phyloP scores from a whole-genome alignment of 768 basidiomycete genomes.

The Naganishia kalamii region DNA sequence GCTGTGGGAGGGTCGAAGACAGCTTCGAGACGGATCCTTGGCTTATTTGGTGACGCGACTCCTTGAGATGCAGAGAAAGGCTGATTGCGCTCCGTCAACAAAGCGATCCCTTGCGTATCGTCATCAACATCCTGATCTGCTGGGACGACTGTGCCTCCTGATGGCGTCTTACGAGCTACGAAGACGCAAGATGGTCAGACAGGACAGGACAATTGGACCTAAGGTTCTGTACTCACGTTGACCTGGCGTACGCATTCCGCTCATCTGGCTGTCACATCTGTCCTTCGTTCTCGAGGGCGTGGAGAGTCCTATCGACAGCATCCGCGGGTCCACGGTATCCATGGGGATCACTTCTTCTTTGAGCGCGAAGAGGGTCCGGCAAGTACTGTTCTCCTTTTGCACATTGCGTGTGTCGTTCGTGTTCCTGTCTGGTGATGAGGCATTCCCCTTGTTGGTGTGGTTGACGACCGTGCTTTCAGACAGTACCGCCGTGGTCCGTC shows the following conservation, averaged over 20 bases:
- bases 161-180: not conserved
- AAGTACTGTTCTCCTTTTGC: not conserved
- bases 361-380: not conserved
- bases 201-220: not conserved
- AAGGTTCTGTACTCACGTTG: not conserved
- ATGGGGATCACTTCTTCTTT: not conserved
- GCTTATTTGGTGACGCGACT: not conserved
- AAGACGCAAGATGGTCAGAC: not conserved
- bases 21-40: not conserved
- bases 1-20: not conserved
- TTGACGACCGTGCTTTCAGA: not conserved
- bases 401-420: not conserved
- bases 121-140: not conserved
- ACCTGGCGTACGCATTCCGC: not conserved
- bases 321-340: not conserved
- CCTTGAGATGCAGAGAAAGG: not conserved
- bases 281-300: not conserved
- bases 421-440: not conserved
- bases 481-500: not conserved
- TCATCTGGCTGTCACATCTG: not conserved
- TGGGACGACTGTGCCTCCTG: conserved; percentile 4
- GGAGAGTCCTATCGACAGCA: not conserved
- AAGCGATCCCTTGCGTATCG: not conserved
- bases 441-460: not conserved
- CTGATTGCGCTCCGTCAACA: not conserved